Evolutionary conservation across 2,329 filamentous ascomycete genomes (phyloP).

Genomic region (Cytospora chrysosperma): DNA sequence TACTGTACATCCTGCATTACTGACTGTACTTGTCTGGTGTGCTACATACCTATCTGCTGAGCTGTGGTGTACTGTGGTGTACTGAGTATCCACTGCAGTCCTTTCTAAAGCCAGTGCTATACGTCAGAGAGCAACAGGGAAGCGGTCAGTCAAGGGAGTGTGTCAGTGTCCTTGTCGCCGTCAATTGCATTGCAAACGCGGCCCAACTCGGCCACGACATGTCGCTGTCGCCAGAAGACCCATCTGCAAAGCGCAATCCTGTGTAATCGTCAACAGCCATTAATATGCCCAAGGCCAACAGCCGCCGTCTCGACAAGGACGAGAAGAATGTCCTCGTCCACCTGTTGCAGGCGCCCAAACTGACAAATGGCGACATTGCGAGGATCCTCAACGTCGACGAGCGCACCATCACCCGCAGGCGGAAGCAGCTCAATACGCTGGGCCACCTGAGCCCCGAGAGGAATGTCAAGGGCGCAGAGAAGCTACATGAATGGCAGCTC

Average conservation of each 20-base stretch:
- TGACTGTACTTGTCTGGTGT: too few relatives aligned
- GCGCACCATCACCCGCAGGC: conserved; percentile 20
- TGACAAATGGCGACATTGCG: conserved; percentile 23
- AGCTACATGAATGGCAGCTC: conserved; percentile 23
- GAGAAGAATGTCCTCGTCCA: conserved; percentile 23
- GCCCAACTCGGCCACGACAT: background rate
- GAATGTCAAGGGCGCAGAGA: conserved; percentile 23
- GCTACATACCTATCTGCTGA: too few relatives aligned
- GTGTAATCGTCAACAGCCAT: background rate
- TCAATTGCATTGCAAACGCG: conserved; percentile 17
- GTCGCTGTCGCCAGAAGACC: conserved; percentile 5
- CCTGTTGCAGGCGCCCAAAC: conserved; percentile 21
- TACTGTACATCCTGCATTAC: too few relatives aligned
- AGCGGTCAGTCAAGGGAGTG: background rate
- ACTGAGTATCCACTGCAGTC: too few relatives aligned
- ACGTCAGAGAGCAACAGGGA: too few relatives aligned
- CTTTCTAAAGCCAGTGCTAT: too few relatives aligned
- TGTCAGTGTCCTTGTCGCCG: background rate
- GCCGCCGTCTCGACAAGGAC: conserved; percentile 22
- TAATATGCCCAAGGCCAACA: conserved; percentile 18
- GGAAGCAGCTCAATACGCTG: conserved; percentile 21
- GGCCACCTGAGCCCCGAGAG: conserved; percentile 23
- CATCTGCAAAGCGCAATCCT: conserved; percentile 19
- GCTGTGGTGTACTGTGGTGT: too few relatives aligned
- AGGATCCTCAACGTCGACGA: conserved; percentile 23